phyloP scores from a whole-genome alignment of 306 rosid genomes.

The Begonia peltatifolia region DNA sequence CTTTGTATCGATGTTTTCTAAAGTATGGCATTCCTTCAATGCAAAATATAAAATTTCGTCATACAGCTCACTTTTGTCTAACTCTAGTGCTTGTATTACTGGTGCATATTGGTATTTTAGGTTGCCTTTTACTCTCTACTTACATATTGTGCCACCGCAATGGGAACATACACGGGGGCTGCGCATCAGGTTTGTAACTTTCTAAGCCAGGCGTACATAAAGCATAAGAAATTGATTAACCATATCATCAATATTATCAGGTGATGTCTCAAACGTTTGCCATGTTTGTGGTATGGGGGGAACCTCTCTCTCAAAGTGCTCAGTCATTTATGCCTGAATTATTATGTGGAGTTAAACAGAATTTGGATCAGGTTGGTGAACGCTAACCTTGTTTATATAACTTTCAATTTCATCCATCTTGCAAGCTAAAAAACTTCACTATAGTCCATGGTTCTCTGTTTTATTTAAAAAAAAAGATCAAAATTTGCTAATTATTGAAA shows the following conservation, averaged over 20 bases:
- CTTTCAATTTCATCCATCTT: neutral
- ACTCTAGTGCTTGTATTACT: neutral
- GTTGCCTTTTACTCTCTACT: constrained; percentile 70
- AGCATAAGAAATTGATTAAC: constrained; percentile 4
- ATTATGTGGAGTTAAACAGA: constrained; percentile 40
- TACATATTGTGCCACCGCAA: constrained; percentile 55
- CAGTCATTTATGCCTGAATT: constrained; percentile 81
- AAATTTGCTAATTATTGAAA: too few species aligned
- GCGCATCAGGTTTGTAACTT: constrained; percentile 54
- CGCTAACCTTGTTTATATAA: neutral
- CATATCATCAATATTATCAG: constrained; percentile 20
- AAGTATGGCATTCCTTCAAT: constrained; percentile 22
- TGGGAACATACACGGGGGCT: constrained; percentile 72
- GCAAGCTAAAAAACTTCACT: neutral
- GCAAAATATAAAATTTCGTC: neutral
- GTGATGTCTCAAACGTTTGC: constrained; percentile 67
- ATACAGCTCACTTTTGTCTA: neutral
- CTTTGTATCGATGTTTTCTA: constrained; percentile 52
- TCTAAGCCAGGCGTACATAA: too few species aligned
- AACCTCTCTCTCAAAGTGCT: constrained; percentile 86
- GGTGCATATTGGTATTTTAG: constrained; percentile 20
- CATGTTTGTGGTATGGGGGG: constrained; percentile 79
- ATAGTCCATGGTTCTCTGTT: too few species aligned
- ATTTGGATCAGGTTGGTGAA: constrained; percentile 46
- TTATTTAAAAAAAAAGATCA: too few species aligned